A percentile compares a stretch with the other conserved stretches of the same genome.
Conservation (phyloP, 192 early-diverging fungal species). For the Linnemannia zychae region DNA sequence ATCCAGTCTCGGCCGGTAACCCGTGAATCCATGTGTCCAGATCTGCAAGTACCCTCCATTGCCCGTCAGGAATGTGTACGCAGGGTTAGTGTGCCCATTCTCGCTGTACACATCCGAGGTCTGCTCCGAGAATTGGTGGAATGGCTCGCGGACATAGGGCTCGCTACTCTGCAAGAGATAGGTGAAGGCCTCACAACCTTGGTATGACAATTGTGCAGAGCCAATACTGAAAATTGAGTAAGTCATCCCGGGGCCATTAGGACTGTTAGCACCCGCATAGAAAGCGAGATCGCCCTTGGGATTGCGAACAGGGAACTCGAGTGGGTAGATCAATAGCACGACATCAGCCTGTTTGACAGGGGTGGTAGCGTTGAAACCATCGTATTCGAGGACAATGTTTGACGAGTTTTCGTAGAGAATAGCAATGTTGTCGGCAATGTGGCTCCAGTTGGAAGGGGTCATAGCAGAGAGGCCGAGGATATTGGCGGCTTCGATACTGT, state of each 20-base stretch:
- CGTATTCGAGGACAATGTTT: slow-evolving; percentile 45
- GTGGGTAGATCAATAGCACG: slow-evolving; percentile 49
- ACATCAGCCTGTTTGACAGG: slow-evolving; percentile 57
- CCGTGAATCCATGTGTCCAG: slow-evolving; percentile 56
- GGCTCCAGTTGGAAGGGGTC: slow-evolving; percentile 41
- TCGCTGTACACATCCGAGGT: slow-evolving; percentile 36
- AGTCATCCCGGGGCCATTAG: slow-evolving; percentile 56
- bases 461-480: slow-evolving; percentile 26
- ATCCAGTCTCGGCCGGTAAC: slow-evolving; percentile 43
- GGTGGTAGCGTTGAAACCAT: slow-evolving; percentile 53
- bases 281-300: slow-evolving; percentile 35
- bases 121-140: slow-evolving; percentile 55
- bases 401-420: slow-evolving; percentile 40
- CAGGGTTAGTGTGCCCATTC: slow-evolving; percentile 54
- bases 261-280: slow-evolving; percentile 52
- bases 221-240: slow-evolving; percentile 55
- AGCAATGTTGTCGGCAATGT: slow-evolving; percentile 42
- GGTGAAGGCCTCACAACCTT: slow-evolving; percentile 51
- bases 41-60: slow-evolving; percentile 55
- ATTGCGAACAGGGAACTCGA: slow-evolving; percentile 34
- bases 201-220: slow-evolving; percentile 42
- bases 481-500: slow-evolving; percentile 42
- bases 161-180: slow-evolving; percentile 51
- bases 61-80: slow-evolving; percentile 55
- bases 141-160: slow-evolving; percentile 51